Percentiles rank a stretch among this genome's conserved stretches.
These are phyloP conservation scores for Corymbia calophylla DNA, from an alignment of 441 rosid species.

Conservation along the genomic window DNA sequence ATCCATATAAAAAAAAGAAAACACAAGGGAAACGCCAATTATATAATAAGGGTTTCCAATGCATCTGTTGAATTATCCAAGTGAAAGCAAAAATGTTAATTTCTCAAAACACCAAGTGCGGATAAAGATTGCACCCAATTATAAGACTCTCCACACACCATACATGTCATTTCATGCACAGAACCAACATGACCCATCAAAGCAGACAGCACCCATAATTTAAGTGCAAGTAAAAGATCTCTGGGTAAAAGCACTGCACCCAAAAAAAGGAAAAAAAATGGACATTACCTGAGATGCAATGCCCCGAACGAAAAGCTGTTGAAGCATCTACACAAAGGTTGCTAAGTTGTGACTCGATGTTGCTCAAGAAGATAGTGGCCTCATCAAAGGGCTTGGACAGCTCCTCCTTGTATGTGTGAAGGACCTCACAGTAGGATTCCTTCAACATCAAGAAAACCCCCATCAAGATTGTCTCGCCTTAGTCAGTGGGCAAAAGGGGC, in stretches of 20 bases:
- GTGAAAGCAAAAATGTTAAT: neutral
- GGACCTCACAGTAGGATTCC: conserved; percentile 54
- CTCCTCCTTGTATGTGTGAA: conserved; percentile 49
- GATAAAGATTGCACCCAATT: neutral
- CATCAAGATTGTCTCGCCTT: neutral
- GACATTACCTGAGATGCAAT: conserved; percentile 29
- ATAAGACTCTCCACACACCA: neutral
- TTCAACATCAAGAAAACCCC: neutral
- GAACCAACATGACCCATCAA: neutral
- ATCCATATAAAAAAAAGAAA: neutral
- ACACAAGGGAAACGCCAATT: neutral
- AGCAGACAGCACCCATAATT: neutral
- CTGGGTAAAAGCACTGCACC: neutral
- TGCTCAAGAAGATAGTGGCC: conserved; percentile 44
- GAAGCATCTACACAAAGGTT: conserved; percentile 36
- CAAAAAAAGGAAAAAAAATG: neutral
- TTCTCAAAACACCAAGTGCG: neutral
- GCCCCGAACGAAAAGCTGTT: conserved; percentile 15
- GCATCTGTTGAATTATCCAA: neutral
- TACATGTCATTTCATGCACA: conserved; percentile 15
- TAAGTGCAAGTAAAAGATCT: neutral
- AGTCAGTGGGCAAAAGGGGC: neutral
- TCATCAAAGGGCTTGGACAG: conserved; percentile 53
- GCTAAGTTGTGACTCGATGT: conserved; percentile 50
- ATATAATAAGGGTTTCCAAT: neutral